Conservation (phyloP, 208 protist genomes). For the Phytomonas sp. region DNA sequence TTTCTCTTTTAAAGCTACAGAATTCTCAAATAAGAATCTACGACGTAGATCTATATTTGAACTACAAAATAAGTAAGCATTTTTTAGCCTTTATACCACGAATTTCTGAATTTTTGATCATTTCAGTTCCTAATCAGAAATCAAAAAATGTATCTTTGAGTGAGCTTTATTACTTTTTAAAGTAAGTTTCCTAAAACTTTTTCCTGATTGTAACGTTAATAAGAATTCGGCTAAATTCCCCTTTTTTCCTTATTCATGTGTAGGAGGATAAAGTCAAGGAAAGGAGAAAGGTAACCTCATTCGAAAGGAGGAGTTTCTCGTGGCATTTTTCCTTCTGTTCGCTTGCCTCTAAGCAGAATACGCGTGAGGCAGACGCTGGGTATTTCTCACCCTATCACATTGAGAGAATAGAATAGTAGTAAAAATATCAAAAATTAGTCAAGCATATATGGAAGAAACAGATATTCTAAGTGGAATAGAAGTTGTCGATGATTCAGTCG, state of each 20-base stretch:
- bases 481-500: neutral
- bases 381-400: neutral
- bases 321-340: neutral
- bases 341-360: no score
- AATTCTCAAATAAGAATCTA: neutral
- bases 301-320: neutral
- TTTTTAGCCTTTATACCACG: slow-evolving; percentile 2
- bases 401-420: neutral
- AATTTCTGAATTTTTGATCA: slow-evolving; percentile 2
- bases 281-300: neutral
- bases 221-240: neutral
- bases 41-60: neutral
- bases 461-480: neutral
- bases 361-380: no score
- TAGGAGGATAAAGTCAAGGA: neutral
- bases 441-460: neutral
- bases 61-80: neutral
- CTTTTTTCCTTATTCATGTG: neutral
- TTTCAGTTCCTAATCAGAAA: slow-evolving; percentile 1
- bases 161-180: neutral
- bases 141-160: slow-evolving; percentile 5
- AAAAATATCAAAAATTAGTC: neutral
- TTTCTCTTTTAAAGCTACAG: neutral
- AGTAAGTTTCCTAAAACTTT: neutral
- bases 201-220: neutral